A percentile compares a stretch with the other conserved stretches of the same genome.
Evolutionary conservation across 2,329 filamentous ascomycete genomes (phyloP).

Genomic region (Coniochaeta prunicola): DNA sequence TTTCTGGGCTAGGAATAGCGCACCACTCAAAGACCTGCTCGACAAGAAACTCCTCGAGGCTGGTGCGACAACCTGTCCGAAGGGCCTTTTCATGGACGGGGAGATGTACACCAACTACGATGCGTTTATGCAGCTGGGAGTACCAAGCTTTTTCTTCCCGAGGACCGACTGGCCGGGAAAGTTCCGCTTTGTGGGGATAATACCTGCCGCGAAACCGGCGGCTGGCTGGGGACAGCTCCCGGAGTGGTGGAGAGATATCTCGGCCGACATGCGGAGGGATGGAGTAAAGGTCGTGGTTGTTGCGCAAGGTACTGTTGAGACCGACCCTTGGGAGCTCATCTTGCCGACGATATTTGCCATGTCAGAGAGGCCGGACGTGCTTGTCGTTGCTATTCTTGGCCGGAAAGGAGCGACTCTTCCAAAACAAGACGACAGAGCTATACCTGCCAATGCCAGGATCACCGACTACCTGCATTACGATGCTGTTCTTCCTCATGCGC

Average conservation of each 20-base stretch:
- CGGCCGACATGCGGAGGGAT: conserved; percentile 15
- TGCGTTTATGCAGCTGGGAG: conserved; percentile 26
- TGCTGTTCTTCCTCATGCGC: conserved; percentile 25
- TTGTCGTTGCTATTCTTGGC: conserved; percentile 28
- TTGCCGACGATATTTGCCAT: conserved; percentile 28
- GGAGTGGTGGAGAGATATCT: conserved; percentile 26
- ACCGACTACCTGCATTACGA: conserved; percentile 31
- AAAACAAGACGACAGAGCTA: neutral
- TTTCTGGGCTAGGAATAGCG: conserved; percentile 17
- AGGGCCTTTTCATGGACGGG: conserved; percentile 21
- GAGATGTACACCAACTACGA: conserved; percentile 27
- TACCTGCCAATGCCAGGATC: conserved; percentile 23
- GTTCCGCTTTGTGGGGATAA: conserved; percentile 26
- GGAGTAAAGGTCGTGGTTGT: conserved; percentile 27
- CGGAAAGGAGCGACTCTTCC: conserved; percentile 21
- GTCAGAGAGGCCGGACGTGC: conserved; percentile 14
- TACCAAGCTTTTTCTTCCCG: conserved; percentile 29
- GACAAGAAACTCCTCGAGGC: conserved; percentile 18
- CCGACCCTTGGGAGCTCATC: conserved; percentile 27
- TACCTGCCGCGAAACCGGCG: conserved; percentile 14
- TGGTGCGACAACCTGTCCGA: conserved; percentile 14
- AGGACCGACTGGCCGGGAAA: conserved; percentile 25
- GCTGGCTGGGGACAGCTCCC: conserved; percentile 7
- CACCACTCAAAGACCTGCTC: conserved; percentile 18
- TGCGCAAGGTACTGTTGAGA: conserved; percentile 32